Conservation (phyloP, 768 basidiomycete species). For the Artomyces pyxidatus region DNA sequence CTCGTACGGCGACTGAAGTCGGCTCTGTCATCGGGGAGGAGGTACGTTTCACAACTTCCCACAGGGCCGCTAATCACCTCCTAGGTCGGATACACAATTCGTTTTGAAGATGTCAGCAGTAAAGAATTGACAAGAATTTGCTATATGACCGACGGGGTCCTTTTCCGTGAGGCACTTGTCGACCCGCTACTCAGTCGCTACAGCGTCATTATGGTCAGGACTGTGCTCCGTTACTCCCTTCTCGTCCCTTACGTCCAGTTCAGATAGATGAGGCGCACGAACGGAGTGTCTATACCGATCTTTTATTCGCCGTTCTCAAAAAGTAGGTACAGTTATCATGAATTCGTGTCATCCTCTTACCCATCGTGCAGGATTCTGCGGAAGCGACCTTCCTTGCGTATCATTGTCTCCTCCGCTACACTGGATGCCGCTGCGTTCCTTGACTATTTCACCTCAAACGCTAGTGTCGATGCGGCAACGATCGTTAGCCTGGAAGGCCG, state of each 20-base stretch:
- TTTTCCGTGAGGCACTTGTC: slow-evolving; percentile 87
- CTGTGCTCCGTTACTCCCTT: not conserved
- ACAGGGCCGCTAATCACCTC: slow-evolving; percentile 59
- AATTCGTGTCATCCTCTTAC: not conserved
- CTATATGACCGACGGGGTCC: slow-evolving; percentile 98
- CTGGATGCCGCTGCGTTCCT: slow-evolving; percentile 86
- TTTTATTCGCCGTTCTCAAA: slow-evolving; percentile 85
- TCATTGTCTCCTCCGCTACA: slow-evolving; percentile 95
- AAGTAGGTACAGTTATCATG: slow-evolving; percentile 45
- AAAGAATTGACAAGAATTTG: slow-evolving; percentile 82
- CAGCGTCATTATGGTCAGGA: slow-evolving; percentile 86
- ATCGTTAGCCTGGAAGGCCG: slow-evolving; percentile 90
- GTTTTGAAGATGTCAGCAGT: slow-evolving; percentile 89
- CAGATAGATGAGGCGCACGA: slow-evolving; percentile 99
- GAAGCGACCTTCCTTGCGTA: slow-evolving; percentile 81
- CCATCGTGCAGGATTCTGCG: slow-evolving; percentile 63
- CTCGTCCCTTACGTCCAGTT: not conserved
- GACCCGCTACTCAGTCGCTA: slow-evolving; percentile 90
- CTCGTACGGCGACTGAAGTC: slow-evolving; percentile 87
- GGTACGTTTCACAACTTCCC: slow-evolving; percentile 35
- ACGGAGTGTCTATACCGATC: slow-evolving; percentile 90
- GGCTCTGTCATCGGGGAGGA: slow-evolving; percentile 85
- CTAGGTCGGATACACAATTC: slow-evolving; percentile 95
- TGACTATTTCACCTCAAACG: slow-evolving; percentile 75
- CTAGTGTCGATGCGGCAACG: slow-evolving; percentile 58